These are phyloP conservation scores for Alloteropsis angusta DNA, from an alignment of 202 grass and related monocot species.

Conservation along the genomic window DNA sequence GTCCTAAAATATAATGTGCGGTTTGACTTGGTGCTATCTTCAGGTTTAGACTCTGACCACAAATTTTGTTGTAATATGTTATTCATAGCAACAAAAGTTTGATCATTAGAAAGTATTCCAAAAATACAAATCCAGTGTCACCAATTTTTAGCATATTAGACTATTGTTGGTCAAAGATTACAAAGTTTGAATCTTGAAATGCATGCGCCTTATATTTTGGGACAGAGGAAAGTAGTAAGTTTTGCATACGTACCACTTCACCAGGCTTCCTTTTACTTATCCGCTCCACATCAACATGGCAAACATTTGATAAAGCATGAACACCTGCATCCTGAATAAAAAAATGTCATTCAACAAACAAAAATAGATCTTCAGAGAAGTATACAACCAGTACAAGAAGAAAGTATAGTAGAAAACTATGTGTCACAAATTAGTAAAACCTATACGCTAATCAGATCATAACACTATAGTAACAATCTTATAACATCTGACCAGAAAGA, in stretches of 20 bases:
- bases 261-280: conserved; percentile 98
- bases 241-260: conserved; percentile 57
- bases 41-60: too few relatives aligned
- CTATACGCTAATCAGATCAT: not conserved
- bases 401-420: not conserved
- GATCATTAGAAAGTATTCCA: too few relatives aligned
- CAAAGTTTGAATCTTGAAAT: too few relatives aligned
- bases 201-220: not conserved
- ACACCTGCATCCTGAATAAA: conserved; percentile 75
- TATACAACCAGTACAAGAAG: not conserved
- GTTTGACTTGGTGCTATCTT: too few relatives aligned
- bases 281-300: conserved; percentile 88
- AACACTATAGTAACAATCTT: not conserved
- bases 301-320: conserved; percentile 95
- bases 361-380: conserved; percentile 7
- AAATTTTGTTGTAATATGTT: too few relatives aligned
- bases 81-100: too few relatives aligned
- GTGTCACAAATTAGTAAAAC: not conserved
- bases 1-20: too few relatives aligned
- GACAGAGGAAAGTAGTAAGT: not conserved
- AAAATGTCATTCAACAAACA: not conserved
- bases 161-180: too few relatives aligned
- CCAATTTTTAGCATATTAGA: too few relatives aligned
- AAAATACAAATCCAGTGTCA: too few relatives aligned
- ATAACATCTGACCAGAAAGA: not conserved